A percentile compares a stretch with the other conserved stretches of the same genome.
Evolutionary conservation across 495 filamentous ascomycete genomes (phyloP).

Genomic region (Penicillium antarcticum): DNA sequence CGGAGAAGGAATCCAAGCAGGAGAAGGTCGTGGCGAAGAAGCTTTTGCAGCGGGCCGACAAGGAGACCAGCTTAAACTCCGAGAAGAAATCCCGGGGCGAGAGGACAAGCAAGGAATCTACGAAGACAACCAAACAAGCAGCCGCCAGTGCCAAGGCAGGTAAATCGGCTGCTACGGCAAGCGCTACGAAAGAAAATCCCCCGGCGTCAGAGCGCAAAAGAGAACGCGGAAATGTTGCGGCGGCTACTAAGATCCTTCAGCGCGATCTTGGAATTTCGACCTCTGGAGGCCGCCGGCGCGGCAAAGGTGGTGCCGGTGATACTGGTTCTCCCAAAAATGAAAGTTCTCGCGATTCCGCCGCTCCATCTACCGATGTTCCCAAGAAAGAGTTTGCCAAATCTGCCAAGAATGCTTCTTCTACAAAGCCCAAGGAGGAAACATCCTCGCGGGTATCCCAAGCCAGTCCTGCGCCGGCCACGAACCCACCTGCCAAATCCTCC

Average conservation of each 20-base stretch:
- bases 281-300: slow-evolving; percentile 47
- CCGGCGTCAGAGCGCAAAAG: slow-evolving; percentile 48
- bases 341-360: slow-evolving; percentile 22
- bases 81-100: slow-evolving; percentile 56
- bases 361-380: slow-evolving; percentile 27
- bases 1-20: slow-evolving; percentile 56
- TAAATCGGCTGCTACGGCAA: slow-evolving; percentile 26
- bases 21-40: slow-evolving; percentile 56
- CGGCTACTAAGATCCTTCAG: slow-evolving; percentile 81
- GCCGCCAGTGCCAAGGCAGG: slow-evolving; percentile 34
- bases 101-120: slow-evolving; percentile 67
- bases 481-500: slow-evolving; percentile 27
- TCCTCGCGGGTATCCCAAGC: slow-evolving; percentile 22
- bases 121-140: slow-evolving; percentile 75
- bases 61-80: slow-evolving; percentile 34
- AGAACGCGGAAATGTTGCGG: slow-evolving; percentile 68
- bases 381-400: slow-evolving; percentile 34
- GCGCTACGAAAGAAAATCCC: slow-evolving; percentile 30
- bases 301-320: slow-evolving; percentile 32
- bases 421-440: slow-evolving; percentile 24
- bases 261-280: slow-evolving; percentile 83
- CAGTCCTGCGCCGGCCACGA: slow-evolving; percentile 25
- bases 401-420: slow-evolving; percentile 25
- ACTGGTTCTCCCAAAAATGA: slow-evolving; percentile 28
- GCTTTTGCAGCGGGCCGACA: slow-evolving; percentile 40